These are phyloP conservation scores for Tetrahymena malaccensis DNA, from an alignment of 73 alveolate species.

Conservation along the genomic window DNA sequence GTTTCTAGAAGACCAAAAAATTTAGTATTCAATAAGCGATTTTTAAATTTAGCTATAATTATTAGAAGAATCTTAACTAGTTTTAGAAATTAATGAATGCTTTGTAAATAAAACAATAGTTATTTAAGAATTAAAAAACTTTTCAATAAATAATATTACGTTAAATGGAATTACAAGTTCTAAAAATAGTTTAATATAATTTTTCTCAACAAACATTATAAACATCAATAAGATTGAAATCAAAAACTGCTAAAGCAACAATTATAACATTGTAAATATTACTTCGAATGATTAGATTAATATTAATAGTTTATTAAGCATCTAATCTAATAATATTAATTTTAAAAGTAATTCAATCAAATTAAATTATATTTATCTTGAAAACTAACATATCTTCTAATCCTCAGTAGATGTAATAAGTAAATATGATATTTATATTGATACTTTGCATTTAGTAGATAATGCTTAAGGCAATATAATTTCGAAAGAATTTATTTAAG, in stretches of 20 bases:
- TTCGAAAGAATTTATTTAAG: background rate
- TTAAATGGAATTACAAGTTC: background rate
- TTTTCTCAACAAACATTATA: background rate
- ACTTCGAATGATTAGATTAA: background rate
- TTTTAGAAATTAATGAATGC: background rate
- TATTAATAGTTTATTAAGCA: background rate
- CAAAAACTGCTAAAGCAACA: background rate
- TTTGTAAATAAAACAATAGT: background rate
- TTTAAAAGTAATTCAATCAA: background rate
- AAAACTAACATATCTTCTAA: background rate
- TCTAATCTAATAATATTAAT: background rate
- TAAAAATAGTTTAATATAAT: too few relatives aligned
- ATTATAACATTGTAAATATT: background rate
- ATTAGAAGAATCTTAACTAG: background rate
- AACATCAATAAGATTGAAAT: background rate
- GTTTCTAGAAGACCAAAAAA: background rate
- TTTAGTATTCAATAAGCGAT: background rate
- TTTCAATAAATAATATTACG: background rate
- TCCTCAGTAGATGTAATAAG: background rate
- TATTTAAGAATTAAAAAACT: too few relatives aligned
- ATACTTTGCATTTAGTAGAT: background rate
- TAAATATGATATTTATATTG: background rate
- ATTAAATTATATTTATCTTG: background rate
- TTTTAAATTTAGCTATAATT: background rate
- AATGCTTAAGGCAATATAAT: background rate